Evolutionary conservation across 106 monocot species (phyloP), one percentile per base, ranked within the genome.

Genomic region (Dioscorea zingiberensis): DNA sequence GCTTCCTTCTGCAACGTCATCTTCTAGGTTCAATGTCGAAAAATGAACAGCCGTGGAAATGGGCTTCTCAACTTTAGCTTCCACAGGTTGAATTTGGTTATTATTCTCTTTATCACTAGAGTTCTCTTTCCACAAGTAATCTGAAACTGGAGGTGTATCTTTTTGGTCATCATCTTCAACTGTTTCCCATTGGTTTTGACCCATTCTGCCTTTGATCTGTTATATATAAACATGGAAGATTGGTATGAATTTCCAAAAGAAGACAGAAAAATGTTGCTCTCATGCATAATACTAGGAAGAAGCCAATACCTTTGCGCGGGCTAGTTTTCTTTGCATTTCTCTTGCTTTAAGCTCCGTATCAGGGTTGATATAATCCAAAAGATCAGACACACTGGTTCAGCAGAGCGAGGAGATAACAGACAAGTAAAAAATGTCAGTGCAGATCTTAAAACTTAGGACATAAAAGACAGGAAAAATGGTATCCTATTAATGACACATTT

Each of bases 331-430:
- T 59, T 83, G 91, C 66, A 78, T 78, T 72, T 95, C 91, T 81
- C 85, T 91, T 57, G 82, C 68, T 72, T 90, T 95, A 32, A 91
- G 68, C 48, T 95, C 91, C 38, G 74, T 75, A 69, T 95, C 94
- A 23, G 95, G 95, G 61, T 91, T 97, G 54, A 97, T 97, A 63
- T 91, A 97, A 77, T 97, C 91, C 69, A 97, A 59, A 85, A 97
- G 91, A 62, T 97, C 95, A 48, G 95, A 97, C 7, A 97, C 95
- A 75, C 95, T 97, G 77, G 23, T 47, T 59, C 26, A 64, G 55
- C 51, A 16, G 18, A 51, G 18, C 3, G 4, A 51, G 51, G 19
- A 51, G 5, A 51, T 51, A 19, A 38, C 3, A 38, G 4, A 38
- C 38, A 38, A 10, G 4, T 10, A 38, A 38, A 38, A 38, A 38